These are phyloP conservation scores for Saturnispora galanensis DNA, from an alignment of 805 yeast genomes.

Conservation along the genomic window DNA sequence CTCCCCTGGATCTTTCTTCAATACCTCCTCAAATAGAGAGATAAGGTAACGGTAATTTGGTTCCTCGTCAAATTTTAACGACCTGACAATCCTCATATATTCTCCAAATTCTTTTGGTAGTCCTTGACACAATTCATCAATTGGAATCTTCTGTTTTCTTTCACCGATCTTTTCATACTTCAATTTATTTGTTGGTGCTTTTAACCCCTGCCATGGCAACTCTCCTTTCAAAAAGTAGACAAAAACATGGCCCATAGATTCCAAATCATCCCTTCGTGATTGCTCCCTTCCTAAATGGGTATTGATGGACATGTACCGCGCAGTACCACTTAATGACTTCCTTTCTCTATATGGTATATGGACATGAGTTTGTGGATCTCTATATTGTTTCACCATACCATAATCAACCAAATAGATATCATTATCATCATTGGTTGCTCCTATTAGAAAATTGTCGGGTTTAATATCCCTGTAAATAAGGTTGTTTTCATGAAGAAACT, in stretches of 20 bases:
- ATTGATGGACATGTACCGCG: conserved; percentile 79
- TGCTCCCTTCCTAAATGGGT: conserved; percentile 85
- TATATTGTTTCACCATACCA: conserved; percentile 80
- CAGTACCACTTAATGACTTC: conserved; percentile 75
- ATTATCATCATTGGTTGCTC: conserved; percentile 46
- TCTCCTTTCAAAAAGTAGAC: conserved; percentile 71
- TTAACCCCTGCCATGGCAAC: conserved; percentile 85
- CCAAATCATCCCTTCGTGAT: conserved; percentile 74
- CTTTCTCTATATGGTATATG: conserved; percentile 78
- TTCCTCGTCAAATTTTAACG: conserved; percentile 65
- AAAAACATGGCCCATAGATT: conserved; percentile 73
- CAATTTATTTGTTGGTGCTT: conserved; percentile 76
- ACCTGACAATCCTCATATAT: conserved; percentile 58
- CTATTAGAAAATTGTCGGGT: conserved; percentile 74
- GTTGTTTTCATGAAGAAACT: conserved; percentile 67
- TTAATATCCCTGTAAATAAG: conserved; percentile 73
- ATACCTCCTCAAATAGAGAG: conserved; percentile 47
- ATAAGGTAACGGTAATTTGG: conserved; percentile 68
- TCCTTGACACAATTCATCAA: conserved; percentile 50
- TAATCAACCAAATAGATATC: conserved; percentile 67
- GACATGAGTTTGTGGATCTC: conserved; percentile 70
- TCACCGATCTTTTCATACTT: conserved; percentile 81
- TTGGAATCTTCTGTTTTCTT: conserved; percentile 61
- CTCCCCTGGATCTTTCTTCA: conserved; percentile 17
- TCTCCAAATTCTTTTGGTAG: conserved; percentile 69